Percentiles rank a stretch among this genome's conserved stretches.
phyloP scores from a whole-genome alignment of 805 yeast species.

The Wickerhamomyces queroliae region DNA sequence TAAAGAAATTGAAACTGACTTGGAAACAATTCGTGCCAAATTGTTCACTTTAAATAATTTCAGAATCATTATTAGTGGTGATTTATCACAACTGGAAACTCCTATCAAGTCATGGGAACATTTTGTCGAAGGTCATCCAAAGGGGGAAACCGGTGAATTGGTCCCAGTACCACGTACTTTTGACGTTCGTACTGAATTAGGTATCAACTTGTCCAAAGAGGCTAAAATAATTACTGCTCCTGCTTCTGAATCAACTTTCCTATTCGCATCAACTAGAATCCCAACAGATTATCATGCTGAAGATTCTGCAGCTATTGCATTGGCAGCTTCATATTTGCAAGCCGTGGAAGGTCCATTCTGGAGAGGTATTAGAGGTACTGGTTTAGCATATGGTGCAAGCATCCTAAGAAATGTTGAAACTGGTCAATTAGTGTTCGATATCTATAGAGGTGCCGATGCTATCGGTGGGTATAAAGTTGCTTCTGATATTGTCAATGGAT shows the following conservation, averaged over 20 bases:
- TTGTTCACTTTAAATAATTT: slow-evolving; percentile 55
- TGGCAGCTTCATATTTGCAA: slow-evolving; percentile 71
- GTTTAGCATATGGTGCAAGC: slow-evolving; percentile 85
- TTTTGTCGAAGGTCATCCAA: slow-evolving; percentile 20
- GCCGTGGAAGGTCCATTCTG: slow-evolving; percentile 96
- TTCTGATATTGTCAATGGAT: slow-evolving; percentile 54
- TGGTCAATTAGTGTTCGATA: slow-evolving; percentile 58
- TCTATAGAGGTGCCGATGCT: slow-evolving; percentile 84
- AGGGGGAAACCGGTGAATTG: slow-evolving; percentile 4
- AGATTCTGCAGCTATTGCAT: slow-evolving; percentile 64
- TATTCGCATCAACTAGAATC: slow-evolving; percentile 52
- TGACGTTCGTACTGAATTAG: slow-evolving; percentile 49
- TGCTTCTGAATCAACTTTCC: slow-evolving; percentile 76
- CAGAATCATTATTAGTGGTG: slow-evolving; percentile 69
- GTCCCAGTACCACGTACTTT: slow-evolving; percentile 47
- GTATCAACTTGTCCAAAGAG: slow-evolving; percentile 41
- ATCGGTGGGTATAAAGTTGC: slow-evolving; percentile 57
- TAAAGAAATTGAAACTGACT: slow-evolving; percentile 37
- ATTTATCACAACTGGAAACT: slow-evolving; percentile 39
- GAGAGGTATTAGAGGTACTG: slow-evolving; percentile 93
- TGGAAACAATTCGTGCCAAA: slow-evolving; percentile 44
- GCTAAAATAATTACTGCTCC: slow-evolving; percentile 71
- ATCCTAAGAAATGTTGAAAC: slow-evolving; percentile 54
- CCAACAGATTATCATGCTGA: slow-evolving; percentile 48
- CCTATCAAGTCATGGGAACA: slow-evolving; percentile 59